These are phyloP conservation scores for Ophiostoma pallidulum DNA, from an alignment of 2,329 filamentous ascomycete species.

Conservation along the genomic window DNA sequence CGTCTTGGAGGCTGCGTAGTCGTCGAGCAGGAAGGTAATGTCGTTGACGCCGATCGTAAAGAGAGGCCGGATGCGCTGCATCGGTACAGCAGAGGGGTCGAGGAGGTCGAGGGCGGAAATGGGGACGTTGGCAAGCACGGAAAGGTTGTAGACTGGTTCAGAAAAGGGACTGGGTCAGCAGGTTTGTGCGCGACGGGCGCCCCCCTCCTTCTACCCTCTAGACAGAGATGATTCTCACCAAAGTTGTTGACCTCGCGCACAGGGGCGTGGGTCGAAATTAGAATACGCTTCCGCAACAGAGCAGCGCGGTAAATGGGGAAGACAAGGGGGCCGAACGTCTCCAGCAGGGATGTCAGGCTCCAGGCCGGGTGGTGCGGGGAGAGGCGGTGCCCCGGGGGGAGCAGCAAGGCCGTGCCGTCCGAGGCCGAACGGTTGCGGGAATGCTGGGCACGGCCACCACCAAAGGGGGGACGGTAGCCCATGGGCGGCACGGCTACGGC, in stretches of 20 bases:
- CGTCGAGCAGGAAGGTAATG: conserved; percentile 64
- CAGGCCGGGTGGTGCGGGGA: conserved; percentile 77
- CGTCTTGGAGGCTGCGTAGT: conserved; percentile 40
- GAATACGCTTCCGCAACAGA: conserved; percentile 73
- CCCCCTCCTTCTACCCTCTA: no score
- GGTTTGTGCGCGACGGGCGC: no score
- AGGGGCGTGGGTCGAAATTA: conserved; percentile 78
- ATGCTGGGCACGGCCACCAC: conserved; percentile 32
- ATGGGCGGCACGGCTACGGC: conserved; percentile 21
- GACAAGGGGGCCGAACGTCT: conserved; percentile 80
- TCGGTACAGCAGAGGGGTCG: conserved; percentile 45
- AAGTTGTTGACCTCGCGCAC: conserved; percentile 82
- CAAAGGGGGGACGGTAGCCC: conserved; percentile 32
- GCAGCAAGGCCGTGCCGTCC: conserved; percentile 49
- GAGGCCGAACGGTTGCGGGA: conserved; percentile 50
- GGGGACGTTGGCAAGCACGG: conserved; percentile 84
- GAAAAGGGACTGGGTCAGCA: no score
- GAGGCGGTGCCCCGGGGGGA: conserved; percentile 54
- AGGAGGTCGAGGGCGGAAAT: conserved; percentile 61
- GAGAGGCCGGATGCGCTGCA: conserved; percentile 65
- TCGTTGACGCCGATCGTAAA: conserved; percentile 93
- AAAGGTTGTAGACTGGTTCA: conserved; percentile 84
- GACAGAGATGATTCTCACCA: no score
- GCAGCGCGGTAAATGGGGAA: conserved; percentile 87
- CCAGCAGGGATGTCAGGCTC: conserved; percentile 66